Evolutionary conservation across 2,329 filamentous ascomycete species (phyloP), one percentile per base, ranked within the genome.

Genomic region (Diplodia intermedia): DNA sequence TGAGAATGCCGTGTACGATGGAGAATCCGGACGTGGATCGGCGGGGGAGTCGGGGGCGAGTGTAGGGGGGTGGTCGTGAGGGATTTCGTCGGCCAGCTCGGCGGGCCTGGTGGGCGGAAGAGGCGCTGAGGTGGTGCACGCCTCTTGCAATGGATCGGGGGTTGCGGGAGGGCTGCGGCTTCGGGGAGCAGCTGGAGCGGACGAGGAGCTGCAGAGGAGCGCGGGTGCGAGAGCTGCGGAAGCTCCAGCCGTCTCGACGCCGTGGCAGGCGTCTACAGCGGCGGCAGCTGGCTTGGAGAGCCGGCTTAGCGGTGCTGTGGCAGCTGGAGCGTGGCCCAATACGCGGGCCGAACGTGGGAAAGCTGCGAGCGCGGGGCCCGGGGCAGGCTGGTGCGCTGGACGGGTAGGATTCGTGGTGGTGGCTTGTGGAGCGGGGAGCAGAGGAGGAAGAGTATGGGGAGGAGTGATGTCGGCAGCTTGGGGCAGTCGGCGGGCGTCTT

Each of bases 1-100:
- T 74, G 75, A 77, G 76, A 72, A 67, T 74, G 67, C 69, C 73
- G 72, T 75, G 76, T 74, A 77, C 79, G 85, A 76, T 79, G 79
- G 79, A 76, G 81, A 78, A 74, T 83, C 79, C 79, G 81, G 79
- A 73, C 81, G 85, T 84, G 86, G 84, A 78, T 82, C 84, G 82
- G 85, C 80, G 85, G 87, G 86, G 84, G 85, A 80, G 88, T 89
- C 89, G 87, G 90, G 82, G 83, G 85, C 83, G 87, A 85, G 83
- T 85, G 85, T 86, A 85, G 86, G 83, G 80, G 81, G 79, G 80
- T 78, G 79, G 79, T 82, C 80, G 78, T 81, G 82, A 81, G 86
- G 82, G 78, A 77, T 83, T 84, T 88, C 86, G 87, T 90, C 86
- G 86, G 90, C 90, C 90, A 92, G 90, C 50, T 68, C 66, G 86